These are phyloP conservation scores for Favolaschia claudopus DNA, from an alignment of 768 basidiomycete genomes.

Conservation along the genomic window DNA sequence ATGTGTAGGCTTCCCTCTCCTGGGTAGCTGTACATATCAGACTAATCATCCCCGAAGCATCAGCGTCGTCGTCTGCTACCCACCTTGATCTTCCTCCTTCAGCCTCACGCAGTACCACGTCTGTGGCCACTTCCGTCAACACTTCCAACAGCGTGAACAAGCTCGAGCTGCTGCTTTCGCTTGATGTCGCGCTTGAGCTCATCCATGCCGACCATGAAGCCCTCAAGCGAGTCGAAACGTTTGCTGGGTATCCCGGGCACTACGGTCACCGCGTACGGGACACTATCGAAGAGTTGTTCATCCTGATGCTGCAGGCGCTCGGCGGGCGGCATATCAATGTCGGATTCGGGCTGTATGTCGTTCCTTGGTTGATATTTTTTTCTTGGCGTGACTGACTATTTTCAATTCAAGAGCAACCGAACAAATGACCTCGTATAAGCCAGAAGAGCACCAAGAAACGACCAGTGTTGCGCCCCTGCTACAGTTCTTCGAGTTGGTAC, in stretches of 20 bases:
- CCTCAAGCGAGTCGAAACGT: constrained; percentile 91
- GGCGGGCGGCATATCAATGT: constrained; percentile 80
- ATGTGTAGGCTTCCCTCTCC: constrained; percentile 10
- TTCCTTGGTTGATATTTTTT: constrained; percentile 25
- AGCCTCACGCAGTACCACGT: constrained; percentile 18
- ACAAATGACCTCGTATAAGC: constrained; percentile 90
- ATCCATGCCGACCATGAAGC: constrained; percentile 94
- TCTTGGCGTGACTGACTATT: constrained; percentile 3
- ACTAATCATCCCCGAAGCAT: background rate
- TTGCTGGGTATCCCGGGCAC: constrained; percentile 84
- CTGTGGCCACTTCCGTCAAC: constrained; percentile 21
- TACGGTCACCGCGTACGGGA: constrained; percentile 90
- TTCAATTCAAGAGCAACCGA: constrained; percentile 72
- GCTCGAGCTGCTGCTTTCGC: constrained; percentile 88
- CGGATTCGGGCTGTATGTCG: constrained; percentile 79
- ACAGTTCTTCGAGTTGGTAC: constrained; percentile 97
- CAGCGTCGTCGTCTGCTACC: constrained; percentile 32
- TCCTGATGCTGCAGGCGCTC: constrained; percentile 80
- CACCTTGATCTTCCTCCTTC: constrained; percentile 27
- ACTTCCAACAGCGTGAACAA: constrained; percentile 37
- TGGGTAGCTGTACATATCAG: background rate
- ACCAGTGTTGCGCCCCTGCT: constrained; percentile 90
- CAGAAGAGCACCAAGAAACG: constrained; percentile 83
- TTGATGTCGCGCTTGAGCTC: constrained; percentile 89
- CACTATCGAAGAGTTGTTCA: constrained; percentile 93